Percentiles rank a stretch among this genome's conserved stretches.
Conservation (phyloP, 208 protist genomes). For the Wallacemonas rigidus region DNA sequence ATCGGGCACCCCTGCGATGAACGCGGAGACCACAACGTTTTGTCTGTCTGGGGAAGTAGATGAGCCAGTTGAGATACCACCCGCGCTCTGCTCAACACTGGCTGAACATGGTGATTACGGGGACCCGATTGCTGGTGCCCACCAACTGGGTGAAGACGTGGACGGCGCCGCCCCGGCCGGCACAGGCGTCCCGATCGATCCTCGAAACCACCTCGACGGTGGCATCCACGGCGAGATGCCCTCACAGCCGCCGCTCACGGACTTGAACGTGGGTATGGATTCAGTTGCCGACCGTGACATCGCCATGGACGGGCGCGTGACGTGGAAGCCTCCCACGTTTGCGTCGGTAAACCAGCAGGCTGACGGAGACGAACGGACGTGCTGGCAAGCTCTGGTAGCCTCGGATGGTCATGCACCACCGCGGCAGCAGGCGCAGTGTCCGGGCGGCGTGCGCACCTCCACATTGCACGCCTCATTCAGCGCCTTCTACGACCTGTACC, state of each 20-base stretch:
- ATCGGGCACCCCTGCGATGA: neutral
- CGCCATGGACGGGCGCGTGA: neutral
- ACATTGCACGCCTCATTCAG: neutral
- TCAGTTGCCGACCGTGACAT: neutral
- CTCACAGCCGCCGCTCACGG: too few species aligned
- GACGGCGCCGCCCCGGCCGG: too few species aligned
- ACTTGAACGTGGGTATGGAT: too few species aligned
- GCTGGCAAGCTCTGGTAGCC: neutral
- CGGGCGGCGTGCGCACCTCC: neutral
- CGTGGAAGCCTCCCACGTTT: conserved; percentile 5
- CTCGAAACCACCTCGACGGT: too few species aligned
- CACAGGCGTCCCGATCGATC: too few species aligned
- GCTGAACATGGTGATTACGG: neutral
- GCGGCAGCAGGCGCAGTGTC: neutral
- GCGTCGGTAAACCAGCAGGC: neutral
- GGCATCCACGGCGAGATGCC: too few species aligned
- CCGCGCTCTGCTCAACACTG: conserved; percentile 1
- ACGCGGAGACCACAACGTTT: neutral
- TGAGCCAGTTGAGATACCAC: neutral
- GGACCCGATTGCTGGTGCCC: neutral
- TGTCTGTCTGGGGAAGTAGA: neutral
- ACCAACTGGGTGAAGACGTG: too few species aligned
- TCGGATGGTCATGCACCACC: neutral
- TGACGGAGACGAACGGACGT: neutral
- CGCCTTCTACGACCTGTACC: conserved; percentile 17